Conservation (phyloP, 2,329 filamentous ascomycete species). For the Sporothrix pseudoabietina region DNA sequence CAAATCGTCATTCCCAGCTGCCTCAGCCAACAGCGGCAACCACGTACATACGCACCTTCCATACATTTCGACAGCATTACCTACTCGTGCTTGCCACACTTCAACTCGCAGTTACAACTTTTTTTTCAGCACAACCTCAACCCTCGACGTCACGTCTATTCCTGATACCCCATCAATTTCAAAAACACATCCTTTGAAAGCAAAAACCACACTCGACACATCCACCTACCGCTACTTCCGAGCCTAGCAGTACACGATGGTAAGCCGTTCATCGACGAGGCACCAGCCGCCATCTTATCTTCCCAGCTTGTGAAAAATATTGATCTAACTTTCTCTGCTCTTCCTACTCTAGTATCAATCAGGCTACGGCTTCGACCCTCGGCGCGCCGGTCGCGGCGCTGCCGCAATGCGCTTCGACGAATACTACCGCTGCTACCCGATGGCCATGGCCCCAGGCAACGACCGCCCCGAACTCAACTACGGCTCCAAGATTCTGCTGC, state of each 20-base stretch:
- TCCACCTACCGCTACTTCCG: neutral
- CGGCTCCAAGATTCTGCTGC: constrained; percentile 95
- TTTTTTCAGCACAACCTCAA: neutral
- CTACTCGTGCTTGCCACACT: constrained; percentile 10
- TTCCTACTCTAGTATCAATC: constrained; percentile 1
- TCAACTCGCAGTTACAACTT: neutral
- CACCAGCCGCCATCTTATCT: neutral
- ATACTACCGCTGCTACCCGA: constrained; percentile 96
- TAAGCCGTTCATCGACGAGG: neutral
- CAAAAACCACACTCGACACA: neutral
- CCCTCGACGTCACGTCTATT: neutral
- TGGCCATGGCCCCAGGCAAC: constrained; percentile 88
- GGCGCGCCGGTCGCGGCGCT: constrained; percentile 50
- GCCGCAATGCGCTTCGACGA: constrained; percentile 85
- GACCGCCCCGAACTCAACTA: constrained; percentile 91
- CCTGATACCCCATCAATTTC: neutral
- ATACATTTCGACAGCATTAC: neutral
- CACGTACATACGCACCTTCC: neutral
- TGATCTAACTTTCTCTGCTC: neutral
- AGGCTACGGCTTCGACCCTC: constrained; percentile 30
- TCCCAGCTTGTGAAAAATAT: neutral
- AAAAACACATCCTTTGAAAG: neutral
- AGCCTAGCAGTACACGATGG: neutral
- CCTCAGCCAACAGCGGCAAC: constrained; percentile 18
- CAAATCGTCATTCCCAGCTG: constrained; percentile 26